Conservation (phyloP, 208 protist species). For the Trypanosoma avium region DNA sequence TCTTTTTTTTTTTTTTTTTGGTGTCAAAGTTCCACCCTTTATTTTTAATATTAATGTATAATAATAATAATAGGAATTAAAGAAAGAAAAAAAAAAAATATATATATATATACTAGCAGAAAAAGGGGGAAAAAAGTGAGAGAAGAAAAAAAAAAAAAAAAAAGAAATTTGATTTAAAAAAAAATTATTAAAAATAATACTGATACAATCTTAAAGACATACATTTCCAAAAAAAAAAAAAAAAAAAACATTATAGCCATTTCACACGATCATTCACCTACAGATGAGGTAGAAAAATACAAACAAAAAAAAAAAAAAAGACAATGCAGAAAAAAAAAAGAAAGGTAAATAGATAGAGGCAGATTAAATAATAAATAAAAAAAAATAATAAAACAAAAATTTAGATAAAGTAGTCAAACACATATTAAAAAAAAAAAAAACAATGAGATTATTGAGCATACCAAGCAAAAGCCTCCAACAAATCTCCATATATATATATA, state of each 20-base stretch:
- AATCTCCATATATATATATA: not conserved
- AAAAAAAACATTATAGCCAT: not conserved
- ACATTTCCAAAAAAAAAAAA: not conserved
- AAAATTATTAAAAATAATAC: conserved; percentile 2
- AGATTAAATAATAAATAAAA: not conserved
- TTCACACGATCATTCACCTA: no score
- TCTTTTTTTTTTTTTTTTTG: no score
- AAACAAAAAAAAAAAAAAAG: not conserved
- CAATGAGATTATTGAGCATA: no score
- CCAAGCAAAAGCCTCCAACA: no score
- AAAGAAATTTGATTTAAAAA: not conserved
- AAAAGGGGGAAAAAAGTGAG: not conserved
- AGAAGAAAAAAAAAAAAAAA: not conserved
- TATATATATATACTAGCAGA: not conserved
- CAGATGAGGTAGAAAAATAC: no score
- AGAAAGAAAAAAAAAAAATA: conserved; percentile 12
- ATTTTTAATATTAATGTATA: no score
- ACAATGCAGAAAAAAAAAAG: not conserved
- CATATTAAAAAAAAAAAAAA: not conserved
- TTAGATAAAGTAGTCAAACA: no score
- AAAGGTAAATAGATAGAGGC: conserved; percentile 8
- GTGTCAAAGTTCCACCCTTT: no score
- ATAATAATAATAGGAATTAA: no score
- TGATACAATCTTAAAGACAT: not conserved
- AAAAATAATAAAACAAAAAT: not conserved